Evolutionary conservation across 352 stramenopile species (phyloP), one percentile per base, ranked within the genome.

Genomic region (Globisporangium ultimum): DNA sequence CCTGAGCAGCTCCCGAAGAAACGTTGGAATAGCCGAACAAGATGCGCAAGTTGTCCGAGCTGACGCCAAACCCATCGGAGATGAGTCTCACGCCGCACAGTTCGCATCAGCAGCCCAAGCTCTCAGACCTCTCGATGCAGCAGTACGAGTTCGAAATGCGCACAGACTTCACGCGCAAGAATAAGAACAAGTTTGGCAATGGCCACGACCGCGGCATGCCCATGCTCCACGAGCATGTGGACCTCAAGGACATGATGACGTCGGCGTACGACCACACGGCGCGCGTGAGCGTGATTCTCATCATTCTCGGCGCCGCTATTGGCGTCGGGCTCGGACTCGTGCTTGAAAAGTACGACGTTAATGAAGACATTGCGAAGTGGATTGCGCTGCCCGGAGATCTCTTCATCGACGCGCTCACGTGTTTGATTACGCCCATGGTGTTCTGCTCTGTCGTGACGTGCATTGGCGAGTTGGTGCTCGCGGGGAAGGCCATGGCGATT

Each of bases 341-440:
- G 42, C 56, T 81, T 34, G 47, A 61, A 15, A 47, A 73, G 17
- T 28, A 63, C n/a, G 42, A 71, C 13, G 45, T 69, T 11, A 47
- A 32, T 10, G 2, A n/a, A 0, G 65, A 70, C 11, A 46, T 69
- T 20, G 51, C 60, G 3, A 14, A 40, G 9, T 82, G 68, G 73
- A 59, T 82, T 32, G 20, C 57, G 38, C 60, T 78, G 15, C 73
- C 70, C 3, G 73, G 73, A 1, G 13, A 76, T 12, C 55, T 79
- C 20, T 82, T 74, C 63, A 58, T 80, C 20, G 67, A 67, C 42
- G 67, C 70, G n/a, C 68, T 84, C 55, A 77, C 76, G 63, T 84
- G 75, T 48, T 53, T 79, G 22, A 68, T 84, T 45, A 58, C 64
- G 38, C 72, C 75, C 48, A 62, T 82, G 48, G 67, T 77, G 28